These are phyloP conservation scores for Eucalyptus cloeziana DNA, from an alignment of 345 rosid genomes.

Conservation along the genomic window DNA sequence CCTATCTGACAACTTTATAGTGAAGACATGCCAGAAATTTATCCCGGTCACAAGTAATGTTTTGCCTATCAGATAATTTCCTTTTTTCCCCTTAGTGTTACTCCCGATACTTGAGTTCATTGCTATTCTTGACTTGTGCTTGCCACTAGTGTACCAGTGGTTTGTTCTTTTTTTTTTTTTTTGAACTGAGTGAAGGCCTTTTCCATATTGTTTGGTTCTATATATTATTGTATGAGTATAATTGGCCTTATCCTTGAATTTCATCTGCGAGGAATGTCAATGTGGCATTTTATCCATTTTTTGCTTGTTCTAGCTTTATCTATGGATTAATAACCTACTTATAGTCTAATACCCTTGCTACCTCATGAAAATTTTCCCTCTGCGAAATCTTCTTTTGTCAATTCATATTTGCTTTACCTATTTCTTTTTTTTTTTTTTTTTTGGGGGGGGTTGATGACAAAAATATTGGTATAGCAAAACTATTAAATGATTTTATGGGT, in stretches of 20 bases:
- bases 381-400: not conserved
- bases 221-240: not conserved
- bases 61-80: not conserved
- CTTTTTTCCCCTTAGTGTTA: not conserved
- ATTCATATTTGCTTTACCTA: not conserved
- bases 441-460: not conserved
- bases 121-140: not conserved
- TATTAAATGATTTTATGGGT: not conserved
- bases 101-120: not conserved
- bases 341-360: not conserved
- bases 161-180: not conserved
- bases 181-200: not conserved
- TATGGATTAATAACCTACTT: not conserved
- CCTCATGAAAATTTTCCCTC: not conserved
- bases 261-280: not conserved
- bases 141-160: not conserved
- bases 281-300: not conserved
- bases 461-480: not conserved
- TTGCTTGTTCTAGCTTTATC: not conserved
- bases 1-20: constrained; percentile 72
- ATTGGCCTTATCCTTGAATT: not conserved
- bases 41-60: constrained; percentile 84
- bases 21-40: constrained; percentile 89
- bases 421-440: not conserved
- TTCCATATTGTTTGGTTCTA: not conserved